Base-by-base conservation (phyloP, 805 yeast genomes). In the Maudiozyma pseudohumilis region DNA sequence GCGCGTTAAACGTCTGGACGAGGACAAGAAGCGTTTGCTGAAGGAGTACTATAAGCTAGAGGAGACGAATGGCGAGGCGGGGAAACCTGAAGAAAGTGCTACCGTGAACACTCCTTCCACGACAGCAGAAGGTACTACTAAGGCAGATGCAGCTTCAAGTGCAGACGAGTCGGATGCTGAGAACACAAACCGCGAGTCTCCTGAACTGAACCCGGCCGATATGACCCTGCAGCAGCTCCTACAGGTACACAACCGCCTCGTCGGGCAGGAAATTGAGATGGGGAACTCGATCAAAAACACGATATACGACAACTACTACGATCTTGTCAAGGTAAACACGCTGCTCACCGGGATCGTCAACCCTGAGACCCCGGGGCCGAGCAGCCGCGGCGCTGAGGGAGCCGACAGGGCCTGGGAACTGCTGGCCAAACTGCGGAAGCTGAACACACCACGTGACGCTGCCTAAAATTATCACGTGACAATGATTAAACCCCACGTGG, bases 301-400 rank as follows among this genome's bases (percentile, higher is more conserved):
- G 29, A 77, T 80, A 9, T 80, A 80, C 56, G 83, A 80, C 55
- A 80, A 80, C 50, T 80, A 80, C 63, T 78, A 75, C 53, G 88
- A 80, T 43, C 60, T 80, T 45, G 78, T 80, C 50, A 77, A 77
- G 48, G 70, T 80, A 41, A 78, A 75, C 47, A 73, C 76, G 33
- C 70, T 78, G 3, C 57, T 80, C 24, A 19, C 31, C 5, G 17
- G 13, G n/a, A 18, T 29, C 5, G 32, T 29, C 3, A n/a, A 29
- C 11, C 22, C 11, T 9, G 32, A 29, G 3, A 11, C 12, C 13
- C 11, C 23, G n/a, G n/a, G n/a, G n/a, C n/a, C n/a, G n/a, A n/a
- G n/a, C n/a, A n/a, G n/a, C n/a, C n/a, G n/a, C n/a, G n/a, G n/a
- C n/a, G n/a, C n/a, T n/a, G n/a, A n/a, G n/a, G n/a, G n/a, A n/a